Conservation (phyloP, 306 rosid species). For the Dryas drummondii region DNA sequence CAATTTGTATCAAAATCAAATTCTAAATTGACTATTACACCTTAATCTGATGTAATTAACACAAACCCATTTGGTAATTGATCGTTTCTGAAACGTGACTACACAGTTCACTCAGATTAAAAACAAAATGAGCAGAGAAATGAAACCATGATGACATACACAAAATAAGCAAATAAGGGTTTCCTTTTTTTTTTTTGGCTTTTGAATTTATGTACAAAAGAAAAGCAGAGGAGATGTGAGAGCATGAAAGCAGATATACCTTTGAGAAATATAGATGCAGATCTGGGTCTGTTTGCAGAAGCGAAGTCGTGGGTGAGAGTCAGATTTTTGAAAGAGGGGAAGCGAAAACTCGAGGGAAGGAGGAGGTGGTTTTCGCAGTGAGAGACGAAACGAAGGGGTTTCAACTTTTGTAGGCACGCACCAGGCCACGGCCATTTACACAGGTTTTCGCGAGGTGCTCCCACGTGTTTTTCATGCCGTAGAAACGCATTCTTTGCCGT, state of each 20-base stretch:
- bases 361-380: not conserved
- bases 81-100: not conserved
- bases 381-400: not conserved
- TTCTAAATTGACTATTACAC: not conserved
- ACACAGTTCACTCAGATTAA: not conserved
- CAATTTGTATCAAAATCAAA: not conserved
- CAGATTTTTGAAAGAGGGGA: not conserved
- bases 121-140: not conserved
- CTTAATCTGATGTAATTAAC: not conserved
- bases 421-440: not conserved
- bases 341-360: too few relatives aligned
- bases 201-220: not conserved
- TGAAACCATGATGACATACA: not conserved
- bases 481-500: too few relatives aligned
- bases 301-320: not conserved
- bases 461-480: not conserved
- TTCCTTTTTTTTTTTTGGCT: not conserved
- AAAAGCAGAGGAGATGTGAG: not conserved
- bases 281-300: not conserved
- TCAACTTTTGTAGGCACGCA: not conserved
- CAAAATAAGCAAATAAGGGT: not conserved
- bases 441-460: slow-evolving; percentile 5
- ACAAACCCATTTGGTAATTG: not conserved
- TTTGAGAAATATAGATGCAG: not conserved
- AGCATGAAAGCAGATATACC: not conserved